Conservation (phyloP, 2,329 filamentous ascomycete species). For the Trichoderma endophyticum region DNA sequence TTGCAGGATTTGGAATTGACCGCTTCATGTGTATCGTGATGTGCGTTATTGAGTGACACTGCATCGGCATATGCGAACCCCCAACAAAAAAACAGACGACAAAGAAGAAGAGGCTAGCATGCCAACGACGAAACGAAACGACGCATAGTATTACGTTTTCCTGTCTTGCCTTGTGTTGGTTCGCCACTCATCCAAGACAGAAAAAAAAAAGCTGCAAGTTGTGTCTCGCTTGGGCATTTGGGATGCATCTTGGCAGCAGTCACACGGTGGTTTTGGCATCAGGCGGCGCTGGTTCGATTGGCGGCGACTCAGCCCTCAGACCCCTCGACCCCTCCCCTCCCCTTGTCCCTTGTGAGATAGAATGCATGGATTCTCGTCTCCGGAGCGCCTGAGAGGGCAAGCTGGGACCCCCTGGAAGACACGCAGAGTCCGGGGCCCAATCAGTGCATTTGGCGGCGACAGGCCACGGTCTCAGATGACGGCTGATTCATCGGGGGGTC, state of each 20-base stretch:
- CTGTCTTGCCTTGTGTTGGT: neutral
- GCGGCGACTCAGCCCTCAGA: neutral
- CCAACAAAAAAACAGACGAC: neutral
- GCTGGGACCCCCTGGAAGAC: neutral
- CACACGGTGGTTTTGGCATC: constrained; percentile 10
- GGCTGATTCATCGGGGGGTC: constrained; percentile 8
- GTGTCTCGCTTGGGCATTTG: constrained; percentile 2
- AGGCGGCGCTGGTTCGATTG: constrained; percentile 12
- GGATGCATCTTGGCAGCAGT: constrained; percentile 3
- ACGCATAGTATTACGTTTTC: neutral
- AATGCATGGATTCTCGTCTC: neutral
- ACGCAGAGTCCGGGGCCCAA: neutral
- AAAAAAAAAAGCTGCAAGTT: neutral
- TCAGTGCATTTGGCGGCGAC: neutral
- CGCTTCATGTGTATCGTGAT: neutral
- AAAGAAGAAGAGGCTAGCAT: neutral
- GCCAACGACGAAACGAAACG: neutral
- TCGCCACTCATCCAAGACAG: constrained; percentile 5
- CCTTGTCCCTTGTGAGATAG: neutral
- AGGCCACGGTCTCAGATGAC: constrained; percentile 14
- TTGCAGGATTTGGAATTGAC: neutral
- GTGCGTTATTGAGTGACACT: neutral
- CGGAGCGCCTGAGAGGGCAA: neutral
- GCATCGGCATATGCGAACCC: neutral
- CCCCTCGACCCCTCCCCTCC: neutral